A percentile compares a stretch with the other conserved stretches of the same genome.
Conservation (phyloP, 257 asterid genomes). For the Ajuga chamaepitys region DNA sequence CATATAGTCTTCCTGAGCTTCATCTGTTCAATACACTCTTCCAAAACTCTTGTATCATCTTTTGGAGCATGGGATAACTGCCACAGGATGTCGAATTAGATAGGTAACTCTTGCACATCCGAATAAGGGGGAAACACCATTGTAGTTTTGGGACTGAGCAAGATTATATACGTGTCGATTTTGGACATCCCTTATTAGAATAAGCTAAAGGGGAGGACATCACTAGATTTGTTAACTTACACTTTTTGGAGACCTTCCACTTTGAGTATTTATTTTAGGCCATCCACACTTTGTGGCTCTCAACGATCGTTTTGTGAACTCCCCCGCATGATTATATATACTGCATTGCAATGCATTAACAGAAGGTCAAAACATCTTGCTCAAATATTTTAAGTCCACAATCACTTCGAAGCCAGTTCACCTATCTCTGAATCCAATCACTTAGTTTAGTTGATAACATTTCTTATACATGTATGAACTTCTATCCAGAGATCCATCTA, state of each 20-base stretch:
- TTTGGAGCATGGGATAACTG: not conserved
- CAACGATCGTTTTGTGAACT: slow-evolving; percentile 22
- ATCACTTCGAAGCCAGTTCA: not conserved
- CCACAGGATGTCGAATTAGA: not conserved
- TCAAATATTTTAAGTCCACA: not conserved
- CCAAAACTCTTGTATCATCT: not conserved
- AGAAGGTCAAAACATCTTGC: no score
- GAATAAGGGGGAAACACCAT: not conserved
- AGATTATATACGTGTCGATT: no score
- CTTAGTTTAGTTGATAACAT: no score
- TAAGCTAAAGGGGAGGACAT: not conserved
- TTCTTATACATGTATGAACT: no score
- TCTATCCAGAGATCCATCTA: no score
- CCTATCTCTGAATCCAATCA: not conserved
- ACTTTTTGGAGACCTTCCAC: not conserved
- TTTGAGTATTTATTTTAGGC: not conserved
- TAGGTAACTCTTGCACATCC: not conserved
- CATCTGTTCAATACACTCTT: not conserved
- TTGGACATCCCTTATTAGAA: no score
- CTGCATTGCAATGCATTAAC: no score
- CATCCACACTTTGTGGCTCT: slow-evolving; percentile 11
- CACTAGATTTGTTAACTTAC: slow-evolving; percentile 8
- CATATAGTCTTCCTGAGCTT: slow-evolving; percentile 7
- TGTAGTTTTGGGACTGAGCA: not conserved
- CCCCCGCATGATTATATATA: slow-evolving; percentile 35